Percentiles rank a stretch among this genome's conserved stretches.
Conservation (phyloP, 2,329 filamentous ascomycete species). For the Ampelomyces quisqualis region DNA sequence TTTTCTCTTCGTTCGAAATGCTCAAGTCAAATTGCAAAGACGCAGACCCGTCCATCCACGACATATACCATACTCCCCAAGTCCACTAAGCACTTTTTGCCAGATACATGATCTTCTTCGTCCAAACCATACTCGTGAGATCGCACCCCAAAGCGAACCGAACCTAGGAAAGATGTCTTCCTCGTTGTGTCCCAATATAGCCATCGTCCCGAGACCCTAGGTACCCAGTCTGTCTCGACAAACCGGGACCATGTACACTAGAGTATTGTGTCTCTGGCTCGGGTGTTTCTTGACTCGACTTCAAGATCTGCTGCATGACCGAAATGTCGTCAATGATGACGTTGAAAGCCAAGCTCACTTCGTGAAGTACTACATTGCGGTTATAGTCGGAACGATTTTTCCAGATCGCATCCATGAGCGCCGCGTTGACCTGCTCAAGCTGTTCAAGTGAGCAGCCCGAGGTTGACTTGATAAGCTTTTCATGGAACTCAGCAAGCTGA, state of each 20-base stretch:
- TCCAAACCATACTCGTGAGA: too few relatives aligned
- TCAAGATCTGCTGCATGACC: constrained; percentile 49
- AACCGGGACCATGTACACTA: neutral
- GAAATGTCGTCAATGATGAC: constrained; percentile 70
- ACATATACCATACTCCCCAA: too few relatives aligned
- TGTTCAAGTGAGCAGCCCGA: constrained; percentile 87
- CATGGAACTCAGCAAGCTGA: constrained; percentile 60
- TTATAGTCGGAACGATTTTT: constrained; percentile 77
- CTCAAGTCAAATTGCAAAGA: too few relatives aligned
- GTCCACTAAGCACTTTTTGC: too few relatives aligned
- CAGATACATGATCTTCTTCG: too few relatives aligned
- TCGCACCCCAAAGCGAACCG: too few relatives aligned
- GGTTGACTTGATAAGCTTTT: constrained; percentile 65
- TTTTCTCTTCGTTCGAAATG: too few relatives aligned
- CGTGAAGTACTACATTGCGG: constrained; percentile 67
- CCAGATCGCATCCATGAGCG: constrained; percentile 91
- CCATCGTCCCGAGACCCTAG: neutral
- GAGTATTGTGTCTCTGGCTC: constrained; percentile 11
- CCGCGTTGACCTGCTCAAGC: constrained; percentile 87
- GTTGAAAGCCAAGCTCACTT: constrained; percentile 71
- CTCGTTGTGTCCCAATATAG: neutral
- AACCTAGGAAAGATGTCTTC: too few relatives aligned
- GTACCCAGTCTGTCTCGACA: neutral
- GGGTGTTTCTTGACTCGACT: constrained; percentile 42
- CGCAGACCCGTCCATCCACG: too few relatives aligned